These are phyloP conservation scores for Beauveria caledonica DNA, from an alignment of 2,329 filamentous ascomycete genomes.

Conservation along the genomic window DNA sequence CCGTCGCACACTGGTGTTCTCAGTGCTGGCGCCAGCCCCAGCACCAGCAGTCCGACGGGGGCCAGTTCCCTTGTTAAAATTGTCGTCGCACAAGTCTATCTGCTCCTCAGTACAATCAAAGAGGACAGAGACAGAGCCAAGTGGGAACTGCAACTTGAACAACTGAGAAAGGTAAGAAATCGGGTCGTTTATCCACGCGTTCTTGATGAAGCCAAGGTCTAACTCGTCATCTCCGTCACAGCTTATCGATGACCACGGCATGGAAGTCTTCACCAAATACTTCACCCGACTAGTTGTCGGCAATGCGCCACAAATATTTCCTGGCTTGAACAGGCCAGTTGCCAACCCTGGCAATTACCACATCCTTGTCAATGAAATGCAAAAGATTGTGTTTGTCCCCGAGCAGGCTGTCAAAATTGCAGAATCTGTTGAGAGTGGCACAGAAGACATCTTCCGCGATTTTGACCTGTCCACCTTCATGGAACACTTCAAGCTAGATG, in stretches of 20 bases:
- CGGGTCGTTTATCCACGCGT: neutral
- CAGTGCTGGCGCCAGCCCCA: slow-evolving; percentile 53
- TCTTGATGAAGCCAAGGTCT: slow-evolving; percentile 12
- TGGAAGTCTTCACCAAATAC: slow-evolving; percentile 97
- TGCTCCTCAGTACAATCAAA: slow-evolving; percentile 88
- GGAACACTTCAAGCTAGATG: slow-evolving; percentile 90
- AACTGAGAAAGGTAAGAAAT: slow-evolving; percentile 73
- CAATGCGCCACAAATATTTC: slow-evolving; percentile 89
- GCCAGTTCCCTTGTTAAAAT: slow-evolving; percentile 75
- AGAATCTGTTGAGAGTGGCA: slow-evolving; percentile 82
- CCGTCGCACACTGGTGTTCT: slow-evolving; percentile 47
- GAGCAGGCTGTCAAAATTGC: slow-evolving; percentile 86
- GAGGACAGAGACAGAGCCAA: slow-evolving; percentile 85
- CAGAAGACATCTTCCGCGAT: slow-evolving; percentile 89
- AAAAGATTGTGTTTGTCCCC: slow-evolving; percentile 71
- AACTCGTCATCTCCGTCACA: slow-evolving; percentile 27
- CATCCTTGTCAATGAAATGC: slow-evolving; percentile 73
- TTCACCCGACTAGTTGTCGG: slow-evolving; percentile 86
- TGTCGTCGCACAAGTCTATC: slow-evolving; percentile 88
- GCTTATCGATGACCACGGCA: slow-evolving; percentile 96
- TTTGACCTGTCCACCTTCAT: slow-evolving; percentile 95
- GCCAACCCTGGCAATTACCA: slow-evolving; percentile 76
- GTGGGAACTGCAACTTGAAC: slow-evolving; percentile 87
- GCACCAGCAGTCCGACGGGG: slow-evolving; percentile 54
- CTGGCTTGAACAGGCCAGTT: slow-evolving; percentile 62